These are phyloP conservation scores for Zymoseptoria pseudotritici DNA, from an alignment of 2,329 filamentous ascomycete species.

Conservation along the genomic window DNA sequence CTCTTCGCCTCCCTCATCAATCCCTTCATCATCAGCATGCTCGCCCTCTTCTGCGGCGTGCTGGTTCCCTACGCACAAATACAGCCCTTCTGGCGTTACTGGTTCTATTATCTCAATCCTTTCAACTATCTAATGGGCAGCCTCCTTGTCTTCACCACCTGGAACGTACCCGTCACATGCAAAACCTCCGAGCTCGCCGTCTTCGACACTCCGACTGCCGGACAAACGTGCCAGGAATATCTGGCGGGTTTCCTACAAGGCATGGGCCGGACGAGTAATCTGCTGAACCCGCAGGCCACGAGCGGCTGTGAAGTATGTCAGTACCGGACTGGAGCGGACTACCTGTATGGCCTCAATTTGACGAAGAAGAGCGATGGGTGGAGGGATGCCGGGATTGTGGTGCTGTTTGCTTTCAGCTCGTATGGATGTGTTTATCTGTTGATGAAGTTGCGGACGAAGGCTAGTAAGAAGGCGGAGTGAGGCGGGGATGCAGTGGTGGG, in stretches of 20 bases:
- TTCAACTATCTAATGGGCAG: slow-evolving; percentile 37
- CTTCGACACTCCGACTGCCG: slow-evolving; percentile 40
- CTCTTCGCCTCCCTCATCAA: slow-evolving; percentile 40
- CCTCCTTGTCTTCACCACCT: slow-evolving; percentile 34
- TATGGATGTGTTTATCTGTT: slow-evolving; percentile 7
- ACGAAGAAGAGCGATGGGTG: slow-evolving; percentile 56
- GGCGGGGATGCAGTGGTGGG: too few relatives aligned
- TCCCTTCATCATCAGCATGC: slow-evolving; percentile 26
- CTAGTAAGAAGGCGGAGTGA: slow-evolving; percentile 33
- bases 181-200: slow-evolving; percentile 30
- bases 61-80: slow-evolving; percentile 27
- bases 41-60: slow-evolving; percentile 28
- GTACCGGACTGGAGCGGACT: slow-evolving; percentile 52
- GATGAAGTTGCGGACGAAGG: slow-evolving; percentile 35
- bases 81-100: slow-evolving; percentile 31
- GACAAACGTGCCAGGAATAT: slow-evolving; percentile 52
- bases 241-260: slow-evolving; percentile 45
- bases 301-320: slow-evolving; percentile 53
- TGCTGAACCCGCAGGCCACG: slow-evolving; percentile 54
- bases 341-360: slow-evolving; percentile 52
- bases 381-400: slow-evolving; percentile 55
- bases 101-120: slow-evolving; percentile 31
- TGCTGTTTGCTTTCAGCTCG: slow-evolving; percentile 40
- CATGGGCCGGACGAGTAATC: slow-evolving; percentile 37
- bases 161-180: slow-evolving; percentile 35